Evolutionary conservation across 768 basidiomycete species (phyloP).

Genomic region (Naematelia aurantialba): DNA sequence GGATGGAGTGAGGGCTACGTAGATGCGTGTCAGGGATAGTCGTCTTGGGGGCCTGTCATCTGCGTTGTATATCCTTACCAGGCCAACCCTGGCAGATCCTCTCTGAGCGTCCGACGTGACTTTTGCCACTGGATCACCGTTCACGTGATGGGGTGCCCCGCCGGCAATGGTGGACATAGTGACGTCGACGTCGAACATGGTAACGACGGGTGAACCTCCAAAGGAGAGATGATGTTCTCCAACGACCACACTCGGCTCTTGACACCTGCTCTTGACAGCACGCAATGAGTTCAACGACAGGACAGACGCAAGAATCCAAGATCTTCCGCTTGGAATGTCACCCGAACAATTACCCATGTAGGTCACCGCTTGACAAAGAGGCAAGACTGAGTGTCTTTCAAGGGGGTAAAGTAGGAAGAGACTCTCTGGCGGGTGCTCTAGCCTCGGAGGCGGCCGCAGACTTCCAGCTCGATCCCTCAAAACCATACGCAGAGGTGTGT

Average conservation of each 20-base stretch:
- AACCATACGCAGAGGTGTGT: conserved; percentile 38
- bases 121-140: neutral
- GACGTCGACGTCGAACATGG: neutral
- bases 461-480: conserved; percentile 23
- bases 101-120: too few species aligned
- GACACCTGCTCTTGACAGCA: neutral
- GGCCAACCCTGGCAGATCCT: too few species aligned
- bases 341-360: conserved; percentile 28
- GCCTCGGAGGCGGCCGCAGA: conserved; percentile 27
- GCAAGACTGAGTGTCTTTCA: neutral
- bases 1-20: conserved; percentile 51
- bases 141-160: neutral
- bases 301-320: neutral
- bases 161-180: neutral
- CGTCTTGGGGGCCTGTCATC: neutral
- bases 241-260: neutral
- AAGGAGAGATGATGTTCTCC: too few species aligned
- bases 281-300: neutral
- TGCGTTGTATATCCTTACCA: neutral
- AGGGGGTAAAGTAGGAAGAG: conserved; percentile 40
- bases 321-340: conserved; percentile 15
- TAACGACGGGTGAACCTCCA: too few species aligned
- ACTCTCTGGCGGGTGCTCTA: conserved; percentile 27
- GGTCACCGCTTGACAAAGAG: neutral
- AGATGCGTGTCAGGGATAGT: conserved; percentile 10